phyloP scores from a whole-genome alignment of 1,139 yeast species.

The Pichia sp. region DNA sequence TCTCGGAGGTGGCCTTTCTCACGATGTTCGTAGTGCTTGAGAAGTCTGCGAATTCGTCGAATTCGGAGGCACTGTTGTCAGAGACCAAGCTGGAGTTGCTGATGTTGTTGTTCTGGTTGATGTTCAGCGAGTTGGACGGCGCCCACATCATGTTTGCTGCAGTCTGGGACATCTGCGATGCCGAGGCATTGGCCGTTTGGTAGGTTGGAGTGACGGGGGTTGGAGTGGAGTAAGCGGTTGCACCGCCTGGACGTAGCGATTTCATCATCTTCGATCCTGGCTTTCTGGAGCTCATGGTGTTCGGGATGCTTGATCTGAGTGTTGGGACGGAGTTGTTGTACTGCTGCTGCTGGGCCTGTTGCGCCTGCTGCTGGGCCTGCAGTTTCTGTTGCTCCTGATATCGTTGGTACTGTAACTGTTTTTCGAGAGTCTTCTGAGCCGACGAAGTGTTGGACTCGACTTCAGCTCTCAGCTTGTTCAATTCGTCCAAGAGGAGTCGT shows the following conservation, averaged over 20 bases:
- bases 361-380: conserved; percentile 8
- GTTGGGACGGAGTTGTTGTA: conserved; percentile 25
- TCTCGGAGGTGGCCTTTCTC: conserved; percentile 24
- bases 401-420: conserved; percentile 5
- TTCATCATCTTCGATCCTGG: conserved; percentile 25
- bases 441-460: conserved; percentile 41
- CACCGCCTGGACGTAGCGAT: conserved; percentile 27
- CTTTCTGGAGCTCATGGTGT: conserved; percentile 28
- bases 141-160: conserved; percentile 49
- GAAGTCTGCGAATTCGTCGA: conserved; percentile 5
- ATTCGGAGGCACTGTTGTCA: background rate
- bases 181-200: no score
- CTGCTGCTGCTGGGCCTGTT: background rate
- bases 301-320: conserved; percentile 28
- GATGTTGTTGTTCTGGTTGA: background rate
- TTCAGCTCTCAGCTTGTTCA: conserved; percentile 50
- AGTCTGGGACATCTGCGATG: conserved; percentile 32
- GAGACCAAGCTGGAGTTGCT: conserved; percentile 1
- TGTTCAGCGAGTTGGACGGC: conserved; percentile 33
- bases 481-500: conserved; percentile 41
- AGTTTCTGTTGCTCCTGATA: conserved; percentile 8
- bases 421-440: conserved; percentile 9
- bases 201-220: background rate
- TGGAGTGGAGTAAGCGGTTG: conserved; percentile 9
- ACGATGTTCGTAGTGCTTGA: background rate